Percentiles rank a stretch among this genome's conserved stretches.
Evolutionary conservation across 305 asterid genomes (phyloP).

Genomic region (Plantago coronopus): DNA sequence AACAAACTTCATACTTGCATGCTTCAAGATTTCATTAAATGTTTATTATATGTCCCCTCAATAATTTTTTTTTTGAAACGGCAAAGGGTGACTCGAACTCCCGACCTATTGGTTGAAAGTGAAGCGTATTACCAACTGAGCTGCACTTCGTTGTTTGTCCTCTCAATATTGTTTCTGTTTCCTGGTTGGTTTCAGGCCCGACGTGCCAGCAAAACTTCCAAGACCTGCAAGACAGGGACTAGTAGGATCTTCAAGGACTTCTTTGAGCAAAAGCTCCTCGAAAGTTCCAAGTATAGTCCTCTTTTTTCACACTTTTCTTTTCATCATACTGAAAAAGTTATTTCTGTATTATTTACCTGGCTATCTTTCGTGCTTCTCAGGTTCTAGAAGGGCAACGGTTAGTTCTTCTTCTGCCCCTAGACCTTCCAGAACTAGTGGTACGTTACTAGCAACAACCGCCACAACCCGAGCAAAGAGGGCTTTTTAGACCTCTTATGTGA

Average conservation of each 20-base stretch:
- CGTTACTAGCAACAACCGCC: constrained; percentile 15
- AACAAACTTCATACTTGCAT: not conserved
- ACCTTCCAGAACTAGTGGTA: constrained; percentile 49
- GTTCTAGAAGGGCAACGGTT: constrained; percentile 41
- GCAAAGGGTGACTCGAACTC: too few relatives aligned
- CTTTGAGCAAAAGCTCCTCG: constrained; percentile 55
- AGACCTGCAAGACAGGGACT: constrained; percentile 55
- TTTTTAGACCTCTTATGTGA: constrained; percentile 1
- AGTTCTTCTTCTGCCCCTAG: constrained; percentile 46
- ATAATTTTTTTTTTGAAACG: too few relatives aligned
- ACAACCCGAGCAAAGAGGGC: constrained; percentile 7
- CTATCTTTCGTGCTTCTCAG: constrained; percentile 30
- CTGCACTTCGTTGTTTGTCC: too few relatives aligned
- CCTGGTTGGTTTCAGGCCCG: constrained; percentile 42
- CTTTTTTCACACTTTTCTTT: not conserved
- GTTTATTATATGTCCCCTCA: too few relatives aligned
- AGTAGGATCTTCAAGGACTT: constrained; percentile 46
- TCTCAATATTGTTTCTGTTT: too few relatives aligned
- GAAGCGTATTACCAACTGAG: too few relatives aligned
- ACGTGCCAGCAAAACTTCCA: constrained; percentile 35
- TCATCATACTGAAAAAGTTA: too few relatives aligned
- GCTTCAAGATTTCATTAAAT: not conserved
- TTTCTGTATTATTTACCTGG: not conserved
- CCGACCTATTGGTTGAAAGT: too few relatives aligned
- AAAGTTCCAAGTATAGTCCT: constrained; percentile 50